Conservation (phyloP, 1,139 yeast genomes). For the Saccharomyces uvarum region DNA sequence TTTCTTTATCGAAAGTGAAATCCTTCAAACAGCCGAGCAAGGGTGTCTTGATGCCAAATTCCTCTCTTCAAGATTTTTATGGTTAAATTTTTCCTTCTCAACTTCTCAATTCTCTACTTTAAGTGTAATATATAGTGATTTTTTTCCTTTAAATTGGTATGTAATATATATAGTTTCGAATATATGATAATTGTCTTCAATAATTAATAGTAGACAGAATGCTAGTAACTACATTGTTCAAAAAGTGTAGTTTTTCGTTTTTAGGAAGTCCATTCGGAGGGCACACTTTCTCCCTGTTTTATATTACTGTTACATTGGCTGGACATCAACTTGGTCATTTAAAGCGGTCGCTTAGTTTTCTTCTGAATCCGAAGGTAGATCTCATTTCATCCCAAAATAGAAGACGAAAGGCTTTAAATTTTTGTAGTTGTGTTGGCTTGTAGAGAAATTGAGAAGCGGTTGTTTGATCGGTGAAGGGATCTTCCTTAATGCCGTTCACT, state of each 20-base stretch:
- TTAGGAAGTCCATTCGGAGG: background rate
- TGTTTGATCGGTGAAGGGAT: constrained; percentile 31
- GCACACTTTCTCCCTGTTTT: background rate
- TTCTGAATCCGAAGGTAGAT: constrained; percentile 41
- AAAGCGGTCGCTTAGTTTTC: constrained; percentile 6
- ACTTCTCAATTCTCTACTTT: constrained; percentile 1
- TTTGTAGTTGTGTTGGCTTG: constrained; percentile 48
- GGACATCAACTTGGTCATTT: background rate
- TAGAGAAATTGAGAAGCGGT: constrained; percentile 28
- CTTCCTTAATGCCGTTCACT: constrained; percentile 50
- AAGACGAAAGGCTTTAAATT: constrained; percentile 53
- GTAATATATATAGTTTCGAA: background rate
- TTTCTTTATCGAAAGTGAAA: constrained; percentile 51
- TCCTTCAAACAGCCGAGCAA: constrained; percentile 52
- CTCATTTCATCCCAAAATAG: constrained; percentile 60
- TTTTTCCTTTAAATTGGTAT: background rate
- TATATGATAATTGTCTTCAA: background rate
- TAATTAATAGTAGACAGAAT: background rate
- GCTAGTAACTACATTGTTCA: background rate
- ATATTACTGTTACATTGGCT: background rate
- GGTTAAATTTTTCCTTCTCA: background rate
- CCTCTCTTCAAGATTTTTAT: constrained; percentile 9
- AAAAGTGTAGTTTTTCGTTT: background rate
- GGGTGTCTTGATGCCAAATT: constrained; percentile 24
- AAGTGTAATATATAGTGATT: background rate